Base-by-base conservation (phyloP, 495 filamentous ascomycete species). In the Penicillium atrosanguineum region DNA sequence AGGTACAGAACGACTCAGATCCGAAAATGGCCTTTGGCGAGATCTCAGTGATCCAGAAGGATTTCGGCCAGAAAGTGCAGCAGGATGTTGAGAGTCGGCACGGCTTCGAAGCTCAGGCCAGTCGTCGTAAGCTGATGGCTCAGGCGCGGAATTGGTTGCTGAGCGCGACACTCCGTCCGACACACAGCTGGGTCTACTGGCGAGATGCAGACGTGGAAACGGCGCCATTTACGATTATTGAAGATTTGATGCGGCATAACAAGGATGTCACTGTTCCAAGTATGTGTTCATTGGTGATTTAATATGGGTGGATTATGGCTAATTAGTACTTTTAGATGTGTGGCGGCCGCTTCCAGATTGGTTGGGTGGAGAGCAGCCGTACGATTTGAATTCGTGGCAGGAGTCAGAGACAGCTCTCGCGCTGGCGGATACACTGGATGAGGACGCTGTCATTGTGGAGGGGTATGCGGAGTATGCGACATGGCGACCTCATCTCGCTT, bases 111-210 rank as follows among this genome's bases (percentile, higher is more conserved):
- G 95, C 95, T 6, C 95, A 99, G 70, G 95, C 95, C 9, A 87
- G 84, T 55, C 79, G 95, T 56, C 84, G 95, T 59, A 99, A 99
- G 73, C 78, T 92, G 60, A 99, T 99, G 95, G 95, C 95, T 4
- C 91, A 96, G 72, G 95, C 95, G 12, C 81, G 95, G 53, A 99
- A 99, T 74, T 99, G 95, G 95, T 70, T 99, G 44, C 72, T 99
- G 53, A 96, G 90, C 61, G 93, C 95, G 21, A 93, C 95, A 16
- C 75, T 99, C 37, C 83, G 94, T 44, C 95, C 95, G 5, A 93
- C 92, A 34, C 95, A 99, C 64, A 95, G 90, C 61, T 99, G 95
- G 95, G 95, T 99, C 23, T 99, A 99, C 63, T 99, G 95, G 95
- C 82, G 95, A 70, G 95, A 99, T 76, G 95, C 94, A 20, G 95